Base-by-base conservation (phyloP, 345 rosid genomes). In the Euphorbia peplus region DNA sequence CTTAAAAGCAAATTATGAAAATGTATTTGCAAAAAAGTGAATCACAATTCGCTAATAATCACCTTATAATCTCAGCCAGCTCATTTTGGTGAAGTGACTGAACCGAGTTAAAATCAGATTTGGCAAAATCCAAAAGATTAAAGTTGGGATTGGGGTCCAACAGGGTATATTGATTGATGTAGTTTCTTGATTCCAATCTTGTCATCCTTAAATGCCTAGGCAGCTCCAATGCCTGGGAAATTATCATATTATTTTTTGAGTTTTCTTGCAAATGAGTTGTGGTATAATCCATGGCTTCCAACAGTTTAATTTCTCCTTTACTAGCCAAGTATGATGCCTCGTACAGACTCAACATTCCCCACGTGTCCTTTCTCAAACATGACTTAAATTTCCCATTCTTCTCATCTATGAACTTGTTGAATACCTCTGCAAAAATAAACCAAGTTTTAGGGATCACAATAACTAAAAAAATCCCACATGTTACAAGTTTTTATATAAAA, bases 151-250 rank as follows among this genome's bases (percentile, higher is more conserved):
- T 70, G 58, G 42, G 44, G 51, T 52, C 50, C 21, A n/a, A n/a
- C n/a, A 12, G 21, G 71, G 64, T 35, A 52, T 60, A 70, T 22
- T 66, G 63, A 14, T 66, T 8, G 12, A 70, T 35, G n/a, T 70
- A 70, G 19, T 70, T 75, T 16, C 67, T 67, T 14, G 79, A 39
- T 66, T 75, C 79, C 42, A 35, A 60, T 21, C 75, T 75, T 12
- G 71, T 4, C 79, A 75, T 75, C 56, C 75, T 75, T 51, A 75
- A 22, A 51, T 70, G 79, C 53, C 75, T 60, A 4, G 79, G 79
- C 53, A 70, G 59, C 52, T 70, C 70, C 58, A 70, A 44, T 15
- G 73, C 69, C 25, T 63, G 52, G 8, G 32, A 25, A 18, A 74
- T n/a, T 18, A 42, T 53, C 46, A 22, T 55, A 58, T 29, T 7